Conservation (phyloP, 2,329 filamentous ascomycete genomes). For the Orbilia ellipsospora region DNA sequence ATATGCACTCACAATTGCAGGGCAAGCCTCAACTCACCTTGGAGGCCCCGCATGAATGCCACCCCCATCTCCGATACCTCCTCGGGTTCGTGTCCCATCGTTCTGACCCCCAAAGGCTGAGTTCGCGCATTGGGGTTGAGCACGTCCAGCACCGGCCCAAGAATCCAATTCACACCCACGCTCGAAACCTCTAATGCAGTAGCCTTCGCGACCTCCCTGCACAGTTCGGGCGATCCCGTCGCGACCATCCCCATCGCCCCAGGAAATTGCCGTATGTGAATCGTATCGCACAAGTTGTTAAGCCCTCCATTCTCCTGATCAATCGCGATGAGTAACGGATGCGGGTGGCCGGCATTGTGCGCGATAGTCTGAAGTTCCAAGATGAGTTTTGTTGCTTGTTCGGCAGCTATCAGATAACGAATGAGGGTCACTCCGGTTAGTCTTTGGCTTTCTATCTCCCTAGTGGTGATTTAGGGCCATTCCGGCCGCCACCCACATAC, state of each 20-base stretch:
- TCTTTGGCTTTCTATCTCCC: background rate
- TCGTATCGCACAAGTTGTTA: constrained; percentile 49
- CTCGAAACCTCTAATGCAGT: constrained; percentile 92
- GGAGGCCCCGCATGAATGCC: constrained; percentile 80
- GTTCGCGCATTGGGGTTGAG: constrained; percentile 69
- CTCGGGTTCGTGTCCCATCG: constrained; percentile 90
- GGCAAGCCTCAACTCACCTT: constrained; percentile 23
- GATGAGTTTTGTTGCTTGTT: constrained; percentile 87
- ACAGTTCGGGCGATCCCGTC: constrained; percentile 83
- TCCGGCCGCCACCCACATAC: background rate
- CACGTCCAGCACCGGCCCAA: constrained; percentile 93
- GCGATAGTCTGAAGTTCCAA: constrained; percentile 94
- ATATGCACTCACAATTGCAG: background rate
- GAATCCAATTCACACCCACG: constrained; percentile 94
- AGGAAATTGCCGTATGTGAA: constrained; percentile 75
- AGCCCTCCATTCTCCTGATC: constrained; percentile 90
- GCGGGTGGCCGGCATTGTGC: constrained; percentile 86
- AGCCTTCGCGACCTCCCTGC: constrained; percentile 89
- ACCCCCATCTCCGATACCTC: constrained; percentile 94
- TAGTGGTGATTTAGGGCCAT: background rate
- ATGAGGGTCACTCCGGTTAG: background rate
- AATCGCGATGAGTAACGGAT: constrained; percentile 87
- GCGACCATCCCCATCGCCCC: constrained; percentile 97
- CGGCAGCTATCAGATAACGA: constrained; percentile 73
- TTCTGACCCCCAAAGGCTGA: constrained; percentile 87